Evolutionary conservation across 371 early-diverging fungal genomes (phyloP).

Genomic region (Coemansia linderi): DNA sequence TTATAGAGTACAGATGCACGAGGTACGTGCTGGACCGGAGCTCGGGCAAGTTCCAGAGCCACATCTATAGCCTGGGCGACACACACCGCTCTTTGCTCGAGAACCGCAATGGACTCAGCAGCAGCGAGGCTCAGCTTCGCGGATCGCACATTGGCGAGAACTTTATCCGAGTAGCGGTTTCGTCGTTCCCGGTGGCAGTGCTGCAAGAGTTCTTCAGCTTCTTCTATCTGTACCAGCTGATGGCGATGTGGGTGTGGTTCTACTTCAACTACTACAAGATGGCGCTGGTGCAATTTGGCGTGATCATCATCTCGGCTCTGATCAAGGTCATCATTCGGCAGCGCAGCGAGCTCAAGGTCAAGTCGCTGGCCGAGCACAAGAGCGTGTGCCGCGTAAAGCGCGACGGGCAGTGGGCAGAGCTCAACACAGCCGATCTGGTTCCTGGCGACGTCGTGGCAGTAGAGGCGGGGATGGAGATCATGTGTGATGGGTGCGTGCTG

Average conservation of each 20-base stretch:
- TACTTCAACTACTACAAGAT: slow-evolving; percentile 79
- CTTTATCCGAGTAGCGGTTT: slow-evolving; percentile 67
- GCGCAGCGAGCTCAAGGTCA: slow-evolving; percentile 67
- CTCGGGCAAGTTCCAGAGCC: slow-evolving; percentile 60
- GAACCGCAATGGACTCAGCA: slow-evolving; percentile 59
- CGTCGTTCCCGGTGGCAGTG: slow-evolving; percentile 61
- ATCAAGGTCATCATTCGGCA: slow-evolving; percentile 70
- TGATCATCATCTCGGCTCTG: slow-evolving; percentile 73
- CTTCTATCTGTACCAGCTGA: slow-evolving; percentile 80
- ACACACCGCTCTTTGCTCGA: slow-evolving; percentile 60
- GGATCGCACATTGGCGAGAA: slow-evolving; percentile 70
- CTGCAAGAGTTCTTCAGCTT: slow-evolving; percentile 69
- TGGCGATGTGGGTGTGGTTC: slow-evolving; percentile 74
- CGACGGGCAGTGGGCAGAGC: slow-evolving; percentile 58
- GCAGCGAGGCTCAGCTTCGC: slow-evolving; percentile 61
- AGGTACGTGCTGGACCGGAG: slow-evolving; percentile 63
- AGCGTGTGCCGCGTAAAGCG: slow-evolving; percentile 60
- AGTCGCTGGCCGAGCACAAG: slow-evolving; percentile 65
- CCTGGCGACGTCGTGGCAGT: slow-evolving; percentile 79
- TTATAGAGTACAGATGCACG: slow-evolving; percentile 75
- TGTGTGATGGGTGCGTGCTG: slow-evolving; percentile 70
- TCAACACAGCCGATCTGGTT: slow-evolving; percentile 65
- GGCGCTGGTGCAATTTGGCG: slow-evolving; percentile 72
- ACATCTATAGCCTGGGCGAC: slow-evolving; percentile 60
- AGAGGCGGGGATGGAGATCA: slow-evolving; percentile 59